Evolutionary conservation across 768 basidiomycete species (phyloP), one percentile per base, ranked within the genome.

Genomic region (Gymnopilus dilepis): DNA sequence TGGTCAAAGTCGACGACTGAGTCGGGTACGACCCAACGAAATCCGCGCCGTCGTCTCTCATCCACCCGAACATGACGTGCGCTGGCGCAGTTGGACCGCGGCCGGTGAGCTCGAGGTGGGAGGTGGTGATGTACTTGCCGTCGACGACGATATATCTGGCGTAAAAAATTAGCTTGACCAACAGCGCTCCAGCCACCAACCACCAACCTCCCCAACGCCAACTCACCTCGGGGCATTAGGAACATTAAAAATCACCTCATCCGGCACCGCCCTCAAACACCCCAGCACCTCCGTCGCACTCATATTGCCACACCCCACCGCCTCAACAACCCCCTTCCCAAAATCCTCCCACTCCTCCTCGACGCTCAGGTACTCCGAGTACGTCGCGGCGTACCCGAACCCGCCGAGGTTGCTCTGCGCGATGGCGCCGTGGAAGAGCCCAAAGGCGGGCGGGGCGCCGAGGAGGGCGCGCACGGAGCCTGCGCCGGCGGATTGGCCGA

Each of bases 401-500:
- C 84, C 84, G 4, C 76, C 83, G 3, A 85, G 72, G 64, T 83
- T 84, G 67, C 82, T 83, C 62, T 78, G 73, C 1, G 76, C 72
- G 48, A 80, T 78, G 1, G 81, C 78, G 11, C 74, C 79, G 11
- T 73, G 64, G 67, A 80, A 81, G 21, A 76, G 69, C 0, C 78
- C 78, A 48, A 74, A 75, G 0, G 77, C 76, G 5, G 70, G 70
- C 7, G 72, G 67, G 1, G 76, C 72, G 6, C 70, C 75, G 31
- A 81, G 72, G 0, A 79, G 67, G 1, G 76, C 74, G 19, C 78
- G 74, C 0, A 82, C 80, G 6, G 80, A 76, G 37, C 74, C 78
- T 9, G 79, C 84, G 28, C 84, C 85, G 12, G 84, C 84, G 6
- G 81, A 83, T 67, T 88, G 79, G 1, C 86, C 86, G 60, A 79